Percentiles rank a stretch among this genome's conserved stretches.
These are phyloP conservation scores for Chimonanthus salicifolius DNA, from an alignment of 164 flowering plant genomes.

Conservation along the genomic window DNA sequence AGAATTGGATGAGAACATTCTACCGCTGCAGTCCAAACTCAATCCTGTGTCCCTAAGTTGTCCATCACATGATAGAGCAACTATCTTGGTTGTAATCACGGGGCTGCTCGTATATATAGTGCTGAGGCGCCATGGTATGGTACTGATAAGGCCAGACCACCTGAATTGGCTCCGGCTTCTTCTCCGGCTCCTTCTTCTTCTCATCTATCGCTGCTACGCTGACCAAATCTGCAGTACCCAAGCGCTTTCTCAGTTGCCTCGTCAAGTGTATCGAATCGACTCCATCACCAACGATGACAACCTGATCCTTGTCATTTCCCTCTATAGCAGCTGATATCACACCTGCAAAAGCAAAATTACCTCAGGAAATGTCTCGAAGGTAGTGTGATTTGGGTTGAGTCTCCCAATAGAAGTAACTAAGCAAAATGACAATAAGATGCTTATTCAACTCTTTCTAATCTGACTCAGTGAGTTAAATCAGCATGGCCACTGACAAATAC, in stretches of 20 bases:
- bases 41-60: too few relatives aligned
- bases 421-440: too few relatives aligned
- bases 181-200: neutral
- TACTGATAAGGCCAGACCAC: neutral
- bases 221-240: slow-evolving; percentile 16
- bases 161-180: neutral
- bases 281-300: slow-evolving; percentile 31
- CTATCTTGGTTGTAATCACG: too few relatives aligned
- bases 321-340: slow-evolving; percentile 17
- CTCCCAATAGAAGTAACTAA: too few relatives aligned
- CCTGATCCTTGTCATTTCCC: slow-evolving; percentile 16
- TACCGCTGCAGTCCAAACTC: too few relatives aligned
- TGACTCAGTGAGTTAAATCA: too few relatives aligned
- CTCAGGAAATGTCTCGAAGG: too few relatives aligned
- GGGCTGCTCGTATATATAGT: neutral
- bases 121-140: neutral
- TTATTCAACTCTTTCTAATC: too few relatives aligned
- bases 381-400: too few relatives aligned
- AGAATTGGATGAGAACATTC: too few relatives aligned
- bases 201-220: slow-evolving; percentile 9
- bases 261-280: slow-evolving; percentile 27
- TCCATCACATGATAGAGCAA: neutral
- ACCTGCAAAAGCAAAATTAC: slow-evolving; percentile 5
- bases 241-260: slow-evolving; percentile 18
- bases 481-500: too few relatives aligned